These are phyloP conservation scores for Amphicarpaea edgeworthii DNA, from an alignment of 306 rosid species.

Conservation along the genomic window DNA sequence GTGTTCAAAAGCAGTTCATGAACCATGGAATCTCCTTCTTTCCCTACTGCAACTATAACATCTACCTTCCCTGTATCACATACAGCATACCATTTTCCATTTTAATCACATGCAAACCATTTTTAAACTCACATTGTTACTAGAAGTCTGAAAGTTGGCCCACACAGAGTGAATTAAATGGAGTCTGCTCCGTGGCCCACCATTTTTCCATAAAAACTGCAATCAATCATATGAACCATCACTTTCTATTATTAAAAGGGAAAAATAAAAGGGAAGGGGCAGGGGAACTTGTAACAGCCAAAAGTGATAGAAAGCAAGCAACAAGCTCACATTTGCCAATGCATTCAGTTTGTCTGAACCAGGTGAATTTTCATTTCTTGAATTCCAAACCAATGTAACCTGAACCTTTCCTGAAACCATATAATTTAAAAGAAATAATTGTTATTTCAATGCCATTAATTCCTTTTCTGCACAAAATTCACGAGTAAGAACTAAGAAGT, in stretches of 20 bases:
- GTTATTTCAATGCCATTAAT: slow-evolving; percentile 23
- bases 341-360: slow-evolving; percentile 73
- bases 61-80: slow-evolving; percentile 14
- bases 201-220: slow-evolving; percentile 91
- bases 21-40: slow-evolving; percentile 23
- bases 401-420: slow-evolving; percentile 81
- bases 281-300: neutral
- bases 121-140: slow-evolving; percentile 78
- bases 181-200: slow-evolving; percentile 71
- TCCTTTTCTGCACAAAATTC: neutral
- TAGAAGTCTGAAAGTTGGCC: slow-evolving; percentile 96
- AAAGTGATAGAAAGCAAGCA: slow-evolving; percentile 8
- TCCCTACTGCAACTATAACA: slow-evolving; percentile 37
- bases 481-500: slow-evolving; percentile 46
- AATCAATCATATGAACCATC: slow-evolving; percentile 36
- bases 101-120: slow-evolving; percentile 29
- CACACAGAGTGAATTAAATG: slow-evolving; percentile 94
- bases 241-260: slow-evolving; percentile 23
- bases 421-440: slow-evolving; percentile 37
- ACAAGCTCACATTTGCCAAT: slow-evolving; percentile 75
- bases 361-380: slow-evolving; percentile 75
- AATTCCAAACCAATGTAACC: slow-evolving; percentile 94
- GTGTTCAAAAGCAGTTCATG: slow-evolving; percentile 35
- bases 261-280: slow-evolving; percentile 3
- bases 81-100: slow-evolving; percentile 28